phyloP scores from a whole-genome alignment of 169 alveolate species.

The Plasmodium gonderi region DNA sequence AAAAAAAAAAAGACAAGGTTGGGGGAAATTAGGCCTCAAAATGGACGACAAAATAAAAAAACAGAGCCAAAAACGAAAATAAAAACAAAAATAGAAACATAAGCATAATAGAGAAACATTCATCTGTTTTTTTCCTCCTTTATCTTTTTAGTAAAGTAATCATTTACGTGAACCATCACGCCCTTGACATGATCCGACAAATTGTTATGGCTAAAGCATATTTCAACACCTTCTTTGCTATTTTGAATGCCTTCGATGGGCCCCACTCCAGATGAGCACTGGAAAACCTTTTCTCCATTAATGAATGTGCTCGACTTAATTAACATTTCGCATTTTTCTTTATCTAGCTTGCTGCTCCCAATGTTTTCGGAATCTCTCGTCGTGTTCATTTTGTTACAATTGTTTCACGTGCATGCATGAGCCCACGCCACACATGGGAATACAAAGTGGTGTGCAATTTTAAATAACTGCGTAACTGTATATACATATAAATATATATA shows the following conservation, averaged over 20 bases:
- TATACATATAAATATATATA: constrained; percentile 15
- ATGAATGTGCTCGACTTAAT: constrained; percentile 44
- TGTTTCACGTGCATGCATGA: background rate
- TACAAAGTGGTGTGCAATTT: too few species aligned
- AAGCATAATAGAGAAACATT: background rate
- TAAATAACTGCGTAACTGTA: background rate
- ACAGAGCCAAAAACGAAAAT: background rate
- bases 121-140: constrained; percentile 28
- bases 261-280: constrained; percentile 34
- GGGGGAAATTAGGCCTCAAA: background rate
- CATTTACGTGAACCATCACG: constrained; percentile 60
- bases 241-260: constrained; percentile 6
- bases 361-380: background rate
- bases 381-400: constrained; percentile 12
- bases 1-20: too few species aligned
- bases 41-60: background rate
- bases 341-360: background rate
- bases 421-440: too few species aligned
- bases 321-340: constrained; percentile 19
- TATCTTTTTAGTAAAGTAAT: constrained; percentile 58
- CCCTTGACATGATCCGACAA: constrained; percentile 48
- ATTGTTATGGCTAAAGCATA: constrained; percentile 37
- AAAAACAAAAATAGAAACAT: background rate
- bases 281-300: constrained; percentile 56
- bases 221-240: constrained; percentile 32